These are phyloP conservation scores for Murraya paniculata DNA, from an alignment of 345 rosid genomes.

Conservation along the genomic window DNA sequence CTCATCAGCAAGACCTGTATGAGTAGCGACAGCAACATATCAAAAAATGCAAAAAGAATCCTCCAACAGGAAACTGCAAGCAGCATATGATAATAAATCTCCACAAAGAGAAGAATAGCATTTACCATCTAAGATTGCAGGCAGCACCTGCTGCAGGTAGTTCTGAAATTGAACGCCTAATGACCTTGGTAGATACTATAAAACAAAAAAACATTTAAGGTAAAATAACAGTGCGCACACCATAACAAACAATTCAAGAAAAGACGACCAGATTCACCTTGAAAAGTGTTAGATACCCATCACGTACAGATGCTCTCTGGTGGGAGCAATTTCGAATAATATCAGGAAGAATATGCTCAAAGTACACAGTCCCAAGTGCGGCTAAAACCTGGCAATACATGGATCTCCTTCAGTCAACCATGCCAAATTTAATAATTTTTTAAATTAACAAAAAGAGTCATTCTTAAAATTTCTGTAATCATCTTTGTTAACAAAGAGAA, in stretches of 20 bases:
- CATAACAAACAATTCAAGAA: not conserved
- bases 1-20: constrained; percentile 96
- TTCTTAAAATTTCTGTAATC: not conserved
- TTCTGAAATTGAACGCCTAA: constrained; percentile 92
- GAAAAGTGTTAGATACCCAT: constrained; percentile 97
- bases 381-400: constrained; percentile 69
- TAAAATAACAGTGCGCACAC: not conserved
- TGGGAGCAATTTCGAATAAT: constrained; percentile 90
- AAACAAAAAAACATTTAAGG: constrained; percentile 12
- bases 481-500: not conserved
- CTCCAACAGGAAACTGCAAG: constrained; percentile 10
- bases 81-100: not conserved
- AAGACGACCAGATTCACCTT: constrained; percentile 47
- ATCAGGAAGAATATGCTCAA: constrained; percentile 84
- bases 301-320: constrained; percentile 90
- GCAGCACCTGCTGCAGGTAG: constrained; percentile 90
- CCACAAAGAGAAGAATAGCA: not conserved
- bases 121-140: constrained; percentile 91
- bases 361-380: constrained; percentile 85
- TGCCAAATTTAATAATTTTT: not conserved
- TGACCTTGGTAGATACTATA: constrained; percentile 92
- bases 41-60: constrained; percentile 14
- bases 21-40: constrained; percentile 16
- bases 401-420: constrained; percentile 9
- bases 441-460: too few species aligned